Evolutionary conservation across 352 stramenopile genomes (phyloP).

Genomic region (Thalassiosira pacifica): DNA sequence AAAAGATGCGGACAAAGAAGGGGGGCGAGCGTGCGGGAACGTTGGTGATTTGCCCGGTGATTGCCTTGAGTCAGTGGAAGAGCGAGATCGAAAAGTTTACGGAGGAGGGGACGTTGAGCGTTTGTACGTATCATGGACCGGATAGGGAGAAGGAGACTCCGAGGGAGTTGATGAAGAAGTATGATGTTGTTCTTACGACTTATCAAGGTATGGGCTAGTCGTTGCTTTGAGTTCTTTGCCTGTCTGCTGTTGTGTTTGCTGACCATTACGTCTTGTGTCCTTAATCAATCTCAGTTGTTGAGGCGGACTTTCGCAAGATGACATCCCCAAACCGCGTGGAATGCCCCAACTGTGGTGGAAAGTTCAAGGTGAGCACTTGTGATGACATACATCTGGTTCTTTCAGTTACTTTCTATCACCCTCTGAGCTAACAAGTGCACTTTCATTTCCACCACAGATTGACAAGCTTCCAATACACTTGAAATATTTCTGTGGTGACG

Average conservation of each 20-base stretch:
- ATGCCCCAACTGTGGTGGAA: conserved; percentile 95
- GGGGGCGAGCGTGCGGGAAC: conserved; percentile 88
- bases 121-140: conserved; percentile 96
- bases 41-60: conserved; percentile 96
- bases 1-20: conserved; percentile 57
- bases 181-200: conserved; percentile 98
- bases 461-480: conserved; percentile 93
- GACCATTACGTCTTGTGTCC: too few species aligned
- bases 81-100: conserved; percentile 95
- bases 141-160: conserved; percentile 88
- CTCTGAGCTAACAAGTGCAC: too few species aligned
- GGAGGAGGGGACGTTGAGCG: conserved; percentile 89
- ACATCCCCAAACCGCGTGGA: conserved; percentile 88
- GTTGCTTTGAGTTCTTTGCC: too few species aligned
- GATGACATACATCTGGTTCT: too few species aligned
- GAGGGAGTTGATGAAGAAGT: conserved; percentile 89
- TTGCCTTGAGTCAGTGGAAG: conserved; percentile 95
- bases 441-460: conserved; percentile 74
- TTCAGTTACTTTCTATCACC: neutral
- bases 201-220: conserved; percentile 89
- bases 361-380: conserved; percentile 87
- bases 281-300: conserved; percentile 68
- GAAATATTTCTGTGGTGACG: conserved; percentile 99
- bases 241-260: too few species aligned
- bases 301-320: conserved; percentile 92